Percentiles rank a stretch among this genome's conserved stretches.
Evolutionary conservation across 306 rosid genomes (phyloP).

Genomic region (Mucuna pruriens): DNA sequence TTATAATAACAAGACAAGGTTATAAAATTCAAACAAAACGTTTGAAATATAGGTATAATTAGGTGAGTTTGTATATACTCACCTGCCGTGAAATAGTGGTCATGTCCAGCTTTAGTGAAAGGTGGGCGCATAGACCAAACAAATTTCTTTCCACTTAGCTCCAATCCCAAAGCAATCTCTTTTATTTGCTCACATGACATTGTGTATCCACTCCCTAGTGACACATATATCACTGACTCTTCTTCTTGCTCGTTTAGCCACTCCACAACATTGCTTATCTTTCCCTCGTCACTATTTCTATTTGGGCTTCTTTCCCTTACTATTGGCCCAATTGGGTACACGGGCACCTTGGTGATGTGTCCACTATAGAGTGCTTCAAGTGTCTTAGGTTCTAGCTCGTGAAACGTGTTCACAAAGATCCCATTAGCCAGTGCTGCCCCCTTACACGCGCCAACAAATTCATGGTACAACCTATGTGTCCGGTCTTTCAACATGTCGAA

Average conservation of each 20-base stretch:
- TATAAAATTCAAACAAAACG: too few species aligned
- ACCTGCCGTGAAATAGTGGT: constrained; percentile 13
- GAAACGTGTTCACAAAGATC: constrained; percentile 24
- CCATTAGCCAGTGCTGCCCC: neutral
- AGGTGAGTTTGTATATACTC: neutral
- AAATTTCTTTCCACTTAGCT: constrained; percentile 15
- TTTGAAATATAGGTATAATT: too few species aligned
- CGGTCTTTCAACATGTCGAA: neutral
- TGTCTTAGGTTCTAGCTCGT: constrained; percentile 13
- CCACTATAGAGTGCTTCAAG: constrained; percentile 7
- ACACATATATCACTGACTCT: constrained; percentile 14
- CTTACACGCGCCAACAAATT: neutral
- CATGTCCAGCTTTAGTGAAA: neutral
- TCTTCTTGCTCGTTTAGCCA: constrained; percentile 28
- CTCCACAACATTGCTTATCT: neutral
- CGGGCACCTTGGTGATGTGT: neutral
- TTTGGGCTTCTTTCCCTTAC: neutral
- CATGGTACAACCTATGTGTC: neutral
- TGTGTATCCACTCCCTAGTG: constrained; percentile 26
- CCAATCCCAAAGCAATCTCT: constrained; percentile 30
- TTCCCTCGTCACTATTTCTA: neutral
- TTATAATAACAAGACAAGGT: too few species aligned
- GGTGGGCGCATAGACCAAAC: constrained; percentile 4
- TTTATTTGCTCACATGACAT: constrained; percentile 11
- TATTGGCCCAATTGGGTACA: constrained; percentile 27